A percentile compares a stretch with the other conserved stretches of the same genome.
These are phyloP conservation scores for Penicillium simplicissimum DNA, from an alignment of 495 filamentous ascomycete species.

Conservation along the genomic window DNA sequence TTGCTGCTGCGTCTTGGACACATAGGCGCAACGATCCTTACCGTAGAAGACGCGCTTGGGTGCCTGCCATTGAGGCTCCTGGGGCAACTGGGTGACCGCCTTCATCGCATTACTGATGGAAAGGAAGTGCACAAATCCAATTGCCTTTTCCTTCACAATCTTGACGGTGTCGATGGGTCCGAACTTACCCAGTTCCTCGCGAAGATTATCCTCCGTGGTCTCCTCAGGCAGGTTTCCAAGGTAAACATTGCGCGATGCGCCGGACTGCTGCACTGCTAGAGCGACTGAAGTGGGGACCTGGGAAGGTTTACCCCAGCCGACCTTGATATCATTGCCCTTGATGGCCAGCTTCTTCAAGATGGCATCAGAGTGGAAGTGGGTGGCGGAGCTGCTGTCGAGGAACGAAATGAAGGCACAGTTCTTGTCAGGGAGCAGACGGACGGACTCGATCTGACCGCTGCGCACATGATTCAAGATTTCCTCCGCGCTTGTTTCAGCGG, in stretches of 20 bases:
- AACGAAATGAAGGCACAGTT: constrained; percentile 99
- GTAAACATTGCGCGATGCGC: constrained; percentile 97
- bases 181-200: constrained; percentile 95
- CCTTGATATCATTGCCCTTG: constrained; percentile 98
- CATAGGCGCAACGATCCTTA: constrained; percentile 96
- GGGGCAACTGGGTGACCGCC: constrained; percentile 93
- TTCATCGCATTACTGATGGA: constrained; percentile 99
- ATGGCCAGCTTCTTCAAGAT: constrained; percentile 99
- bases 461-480: constrained; percentile 96
- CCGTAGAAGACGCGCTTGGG: constrained; percentile 96
- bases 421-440: constrained; percentile 94
- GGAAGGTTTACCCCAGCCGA: constrained; percentile 98
- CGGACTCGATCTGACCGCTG: constrained; percentile 98
- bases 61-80: constrained; percentile 95
- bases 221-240: constrained; percentile 92
- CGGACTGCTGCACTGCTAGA: constrained; percentile 93
- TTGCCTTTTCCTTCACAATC: constrained; percentile 96
- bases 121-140: constrained; percentile 97
- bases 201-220: constrained; percentile 84
- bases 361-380: constrained; percentile 98
- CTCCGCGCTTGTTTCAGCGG: constrained; percentile 95
- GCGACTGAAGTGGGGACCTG: constrained; percentile 97
- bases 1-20: constrained; percentile 99
- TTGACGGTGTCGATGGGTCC: constrained; percentile 96
- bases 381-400: constrained; percentile 92